phyloP scores from a whole-genome alignment of 2,329 filamentous ascomycete species.

The Aspergillus proliferans region DNA sequence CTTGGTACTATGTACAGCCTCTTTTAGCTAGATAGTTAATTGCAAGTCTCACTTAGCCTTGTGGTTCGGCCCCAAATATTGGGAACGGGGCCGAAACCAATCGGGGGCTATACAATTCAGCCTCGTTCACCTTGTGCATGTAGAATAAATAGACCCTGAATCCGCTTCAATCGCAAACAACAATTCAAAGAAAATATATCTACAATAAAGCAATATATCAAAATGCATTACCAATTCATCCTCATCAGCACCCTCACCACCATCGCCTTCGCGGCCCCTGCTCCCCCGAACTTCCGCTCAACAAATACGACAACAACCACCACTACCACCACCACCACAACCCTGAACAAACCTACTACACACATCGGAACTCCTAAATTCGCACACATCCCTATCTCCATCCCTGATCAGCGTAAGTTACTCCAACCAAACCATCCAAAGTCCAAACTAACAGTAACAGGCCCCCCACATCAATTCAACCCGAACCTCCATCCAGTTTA shows the following conservation, averaged over 20 bases:
- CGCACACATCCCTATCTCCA: not conserved
- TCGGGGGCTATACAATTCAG: too few relatives aligned
- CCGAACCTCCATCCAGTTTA: too few relatives aligned
- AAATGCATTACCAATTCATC: not conserved
- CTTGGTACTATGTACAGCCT: too few relatives aligned
- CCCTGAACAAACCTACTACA: not conserved
- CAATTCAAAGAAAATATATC: not conserved
- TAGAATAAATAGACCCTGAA: too few relatives aligned
- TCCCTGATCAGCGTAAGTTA: not conserved
- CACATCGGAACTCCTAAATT: not conserved
- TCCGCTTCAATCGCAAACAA: too few relatives aligned
- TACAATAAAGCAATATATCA: not conserved
- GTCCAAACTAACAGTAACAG: not conserved
- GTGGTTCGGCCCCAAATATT: too few relatives aligned
- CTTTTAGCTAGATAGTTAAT: too few relatives aligned
- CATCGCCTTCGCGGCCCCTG: not conserved
- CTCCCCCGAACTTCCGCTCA: not conserved
- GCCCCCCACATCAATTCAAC: not conserved
- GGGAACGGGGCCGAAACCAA: too few relatives aligned
- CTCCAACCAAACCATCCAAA: not conserved
- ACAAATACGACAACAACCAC: not conserved
- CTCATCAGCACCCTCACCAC: not conserved
- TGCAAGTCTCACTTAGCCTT: too few relatives aligned
- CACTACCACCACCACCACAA: not conserved
- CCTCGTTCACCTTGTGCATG: too few relatives aligned